Evolutionary conservation across 129 eudicot genomes (phyloP).

Genomic region (Oenanthe sinensis): DNA sequence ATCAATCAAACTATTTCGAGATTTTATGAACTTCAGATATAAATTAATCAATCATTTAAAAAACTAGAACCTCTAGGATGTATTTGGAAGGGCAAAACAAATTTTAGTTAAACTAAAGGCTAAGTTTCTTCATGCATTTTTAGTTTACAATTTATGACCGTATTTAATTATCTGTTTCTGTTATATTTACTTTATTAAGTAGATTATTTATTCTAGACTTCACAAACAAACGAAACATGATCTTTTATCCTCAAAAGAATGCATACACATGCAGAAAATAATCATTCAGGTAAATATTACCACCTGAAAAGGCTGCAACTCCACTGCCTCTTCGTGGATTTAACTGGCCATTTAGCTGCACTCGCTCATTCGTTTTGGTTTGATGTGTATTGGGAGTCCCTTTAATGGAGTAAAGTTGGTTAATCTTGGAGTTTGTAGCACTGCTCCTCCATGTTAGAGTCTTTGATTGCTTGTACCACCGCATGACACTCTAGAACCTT

Average conservation of each 20-base stretch:
- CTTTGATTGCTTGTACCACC: constrained; percentile 70
- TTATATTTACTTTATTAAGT: too few relatives aligned
- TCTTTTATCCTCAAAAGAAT: background rate
- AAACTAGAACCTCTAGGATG: too few relatives aligned
- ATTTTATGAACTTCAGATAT: too few relatives aligned
- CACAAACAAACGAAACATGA: background rate
- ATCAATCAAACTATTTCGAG: background rate
- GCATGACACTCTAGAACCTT: constrained; percentile 57
- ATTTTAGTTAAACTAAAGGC: too few relatives aligned
- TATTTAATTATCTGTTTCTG: too few relatives aligned
- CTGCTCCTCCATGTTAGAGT: constrained; percentile 65
- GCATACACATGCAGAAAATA: background rate
- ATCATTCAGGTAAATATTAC: constrained; percentile 19
- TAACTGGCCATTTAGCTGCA: constrained; percentile 19
- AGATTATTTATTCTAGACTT: background rate
- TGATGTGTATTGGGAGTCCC: constrained; percentile 63
- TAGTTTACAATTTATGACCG: too few relatives aligned
- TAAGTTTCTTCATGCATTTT: too few relatives aligned
- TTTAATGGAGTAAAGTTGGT: constrained; percentile 36
- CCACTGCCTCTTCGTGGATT: constrained; percentile 37
- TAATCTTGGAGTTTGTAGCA: constrained; percentile 57
- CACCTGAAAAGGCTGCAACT: constrained; percentile 42
- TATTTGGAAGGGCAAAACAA: too few relatives aligned
- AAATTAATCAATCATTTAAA: too few relatives aligned
- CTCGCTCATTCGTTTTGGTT: constrained; percentile 40